phyloP scores from a whole-genome alignment of 2,329 filamentous ascomycete species.

The Fusarium phyllophilum region DNA sequence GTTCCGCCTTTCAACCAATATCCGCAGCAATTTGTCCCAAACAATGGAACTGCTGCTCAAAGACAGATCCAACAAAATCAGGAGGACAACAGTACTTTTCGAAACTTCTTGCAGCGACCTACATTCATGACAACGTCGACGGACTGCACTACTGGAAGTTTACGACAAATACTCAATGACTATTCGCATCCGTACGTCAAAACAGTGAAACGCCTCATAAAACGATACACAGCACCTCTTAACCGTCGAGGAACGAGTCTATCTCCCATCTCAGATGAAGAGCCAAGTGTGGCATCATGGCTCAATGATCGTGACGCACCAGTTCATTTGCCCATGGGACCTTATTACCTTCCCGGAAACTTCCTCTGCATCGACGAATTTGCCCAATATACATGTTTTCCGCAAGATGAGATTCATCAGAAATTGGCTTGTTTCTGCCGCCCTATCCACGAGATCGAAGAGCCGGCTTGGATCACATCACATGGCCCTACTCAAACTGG shows the following conservation, averaged over 20 bases:
- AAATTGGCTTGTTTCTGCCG: slow-evolving; percentile 46
- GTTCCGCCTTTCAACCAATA: slow-evolving; percentile 40
- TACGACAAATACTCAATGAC: slow-evolving; percentile 48
- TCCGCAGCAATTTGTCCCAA: background rate
- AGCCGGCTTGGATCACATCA: slow-evolving; percentile 47
- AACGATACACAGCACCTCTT: slow-evolving; percentile 50
- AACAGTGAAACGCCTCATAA: slow-evolving; percentile 53
- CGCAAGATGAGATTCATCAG: slow-evolving; percentile 37
- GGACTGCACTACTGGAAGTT: slow-evolving; percentile 50
- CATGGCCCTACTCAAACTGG: slow-evolving; percentile 39
- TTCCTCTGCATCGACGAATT: slow-evolving; percentile 53
- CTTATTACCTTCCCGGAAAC: slow-evolving; percentile 59
- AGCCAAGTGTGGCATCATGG: slow-evolving; percentile 37
- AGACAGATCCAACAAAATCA: background rate
- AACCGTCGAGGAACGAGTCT: slow-evolving; percentile 28
- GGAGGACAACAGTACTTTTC: slow-evolving; percentile 36
- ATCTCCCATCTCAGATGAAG: slow-evolving; percentile 42
- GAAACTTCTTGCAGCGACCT: slow-evolving; percentile 46
- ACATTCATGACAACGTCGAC: slow-evolving; percentile 54
- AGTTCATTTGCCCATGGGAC: slow-evolving; percentile 22
- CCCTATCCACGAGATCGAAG: slow-evolving; percentile 35
- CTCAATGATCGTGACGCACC: slow-evolving; percentile 46
- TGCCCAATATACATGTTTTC: slow-evolving; percentile 30
- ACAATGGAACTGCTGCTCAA: background rate
- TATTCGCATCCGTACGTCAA: slow-evolving; percentile 49